Base-by-base conservation (phyloP, 352 stramenopile genomes). In the Elongisporangium anandrum region DNA sequence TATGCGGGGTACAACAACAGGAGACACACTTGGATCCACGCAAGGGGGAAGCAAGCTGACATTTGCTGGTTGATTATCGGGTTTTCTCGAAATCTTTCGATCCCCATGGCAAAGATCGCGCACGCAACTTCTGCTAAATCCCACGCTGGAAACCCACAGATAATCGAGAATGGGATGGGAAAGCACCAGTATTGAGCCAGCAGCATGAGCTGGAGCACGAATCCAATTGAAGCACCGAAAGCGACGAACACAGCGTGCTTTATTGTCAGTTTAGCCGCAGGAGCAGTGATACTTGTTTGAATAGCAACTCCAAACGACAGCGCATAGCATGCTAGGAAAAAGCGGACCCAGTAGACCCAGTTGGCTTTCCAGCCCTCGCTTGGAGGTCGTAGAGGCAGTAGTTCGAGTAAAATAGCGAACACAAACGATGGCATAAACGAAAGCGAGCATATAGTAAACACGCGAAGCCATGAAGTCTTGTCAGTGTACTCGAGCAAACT, bases 301-400 rank as follows among this genome's bases (percentile, higher is more conserved):
- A 47, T 34, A 1, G 24, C 12, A 48, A 29, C 34, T 2, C 22
- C 39, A 23, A 58, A 20, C 4, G 38, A 54, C 2, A 58, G 12
- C 3, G 52, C 4, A 13, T 60, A 56, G 7, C 58, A n/a, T 10
- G 45, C 60, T 12, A 29, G 9, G 0, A 17, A 10, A 12, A 59
- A 29, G 20, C 56, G 50, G 26, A 60, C 59, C 61, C 61, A 60
- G 20, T 64, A 64, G 9, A 64, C 22, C 50, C 50, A 55, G 20
- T 63, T 63, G 0, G 24, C 26, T 9, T 51, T 34, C 56, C 50
- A 60, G 7, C 56, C 56, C 45, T 68, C 41, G 1, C 22, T 49
- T n/a, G 57, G 57, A 13, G 22, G 19, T 52, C 29, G 16, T 6
- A 61, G 52, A 21, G 56, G 62, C 4, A 69, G 22, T 23, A 54